These are phyloP conservation scores for Cladosporium sp. DNA, from an alignment of 2,329 filamentous ascomycete genomes.

Conservation along the genomic window DNA sequence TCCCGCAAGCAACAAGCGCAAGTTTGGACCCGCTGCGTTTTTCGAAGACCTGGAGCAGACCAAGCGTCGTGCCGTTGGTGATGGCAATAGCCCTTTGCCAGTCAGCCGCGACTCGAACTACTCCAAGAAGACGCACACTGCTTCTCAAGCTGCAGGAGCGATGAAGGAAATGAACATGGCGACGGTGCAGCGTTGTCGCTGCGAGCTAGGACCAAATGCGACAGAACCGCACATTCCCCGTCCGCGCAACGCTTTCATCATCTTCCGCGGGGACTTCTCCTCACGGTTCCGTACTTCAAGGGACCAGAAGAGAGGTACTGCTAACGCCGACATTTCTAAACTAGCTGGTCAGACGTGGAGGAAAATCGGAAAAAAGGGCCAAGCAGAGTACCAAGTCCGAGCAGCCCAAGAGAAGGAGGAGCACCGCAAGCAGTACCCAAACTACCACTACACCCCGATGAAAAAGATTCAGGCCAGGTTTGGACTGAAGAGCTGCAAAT, in stretches of 20 bases:
- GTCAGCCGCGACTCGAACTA: constrained; percentile 3
- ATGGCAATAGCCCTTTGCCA: not conserved
- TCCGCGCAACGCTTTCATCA: constrained; percentile 25
- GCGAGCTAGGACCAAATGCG: not conserved
- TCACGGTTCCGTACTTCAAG: not conserved
- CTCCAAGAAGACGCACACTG: not conserved
- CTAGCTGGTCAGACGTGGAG: constrained; percentile 13
- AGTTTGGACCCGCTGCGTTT: constrained; percentile 10
- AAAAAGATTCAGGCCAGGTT: constrained; percentile 17
- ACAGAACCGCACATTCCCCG: constrained; percentile 12
- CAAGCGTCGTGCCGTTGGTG: constrained; percentile 14
- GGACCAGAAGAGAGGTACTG: constrained; percentile 8
- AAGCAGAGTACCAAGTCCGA: not conserved
- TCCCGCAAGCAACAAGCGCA: constrained; percentile 5
- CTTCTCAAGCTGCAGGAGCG: not conserved
- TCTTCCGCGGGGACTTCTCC: constrained; percentile 22
- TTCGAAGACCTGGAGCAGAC: constrained; percentile 11
- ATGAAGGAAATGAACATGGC: constrained; percentile 17
- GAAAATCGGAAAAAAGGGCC: not conserved
- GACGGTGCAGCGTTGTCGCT: not conserved
- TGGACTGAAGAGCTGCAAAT: constrained; percentile 22
- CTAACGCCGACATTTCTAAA: constrained; percentile 20
- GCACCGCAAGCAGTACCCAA: constrained; percentile 21
- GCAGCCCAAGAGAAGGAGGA: constrained; percentile 13
- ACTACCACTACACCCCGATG: constrained; percentile 20